phyloP scores from a whole-genome alignment of 495 filamentous ascomycete genomes.

The Xylaria cubensis region DNA sequence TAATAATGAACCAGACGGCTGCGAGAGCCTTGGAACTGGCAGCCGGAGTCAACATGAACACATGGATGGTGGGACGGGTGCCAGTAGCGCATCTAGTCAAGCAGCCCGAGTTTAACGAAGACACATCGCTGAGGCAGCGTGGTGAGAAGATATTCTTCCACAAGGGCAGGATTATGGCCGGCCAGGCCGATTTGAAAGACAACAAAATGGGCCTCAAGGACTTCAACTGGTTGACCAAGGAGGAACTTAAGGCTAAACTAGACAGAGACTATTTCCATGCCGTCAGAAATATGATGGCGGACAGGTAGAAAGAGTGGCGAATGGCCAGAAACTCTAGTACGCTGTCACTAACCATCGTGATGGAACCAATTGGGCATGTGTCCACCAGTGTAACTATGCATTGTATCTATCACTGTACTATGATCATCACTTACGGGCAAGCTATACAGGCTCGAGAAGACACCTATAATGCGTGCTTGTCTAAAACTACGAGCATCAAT shows the following conservation, averaged over 20 bases:
- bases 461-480: conserved; percentile 44
- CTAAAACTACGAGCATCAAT: background rate
- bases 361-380: conserved; percentile 16
- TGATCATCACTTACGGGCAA: conserved; percentile 18
- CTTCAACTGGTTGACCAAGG: conserved; percentile 90
- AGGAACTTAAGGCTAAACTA: conserved; percentile 77
- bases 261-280: conserved; percentile 69
- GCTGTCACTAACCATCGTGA: conserved; percentile 32
- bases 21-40: conserved; percentile 75
- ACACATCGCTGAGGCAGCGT: conserved; percentile 39
- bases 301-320: conserved; percentile 55
- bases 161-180: conserved; percentile 93
- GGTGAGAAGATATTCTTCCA: conserved; percentile 94
- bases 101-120: conserved; percentile 48
- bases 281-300: conserved; percentile 81
- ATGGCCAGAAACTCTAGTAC: conserved; percentile 24
- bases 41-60: conserved; percentile 96
- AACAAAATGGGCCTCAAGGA: conserved; percentile 78
- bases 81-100: conserved; percentile 80
- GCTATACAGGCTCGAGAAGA: background rate
- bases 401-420: conserved; percentile 31
- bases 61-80: conserved; percentile 92
- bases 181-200: conserved; percentile 79
- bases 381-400: conserved; percentile 25
- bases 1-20: conserved; percentile 67